Base-by-base conservation (phyloP, 2,329 filamentous ascomycete species). In the Colletotrichum agaves region DNA sequence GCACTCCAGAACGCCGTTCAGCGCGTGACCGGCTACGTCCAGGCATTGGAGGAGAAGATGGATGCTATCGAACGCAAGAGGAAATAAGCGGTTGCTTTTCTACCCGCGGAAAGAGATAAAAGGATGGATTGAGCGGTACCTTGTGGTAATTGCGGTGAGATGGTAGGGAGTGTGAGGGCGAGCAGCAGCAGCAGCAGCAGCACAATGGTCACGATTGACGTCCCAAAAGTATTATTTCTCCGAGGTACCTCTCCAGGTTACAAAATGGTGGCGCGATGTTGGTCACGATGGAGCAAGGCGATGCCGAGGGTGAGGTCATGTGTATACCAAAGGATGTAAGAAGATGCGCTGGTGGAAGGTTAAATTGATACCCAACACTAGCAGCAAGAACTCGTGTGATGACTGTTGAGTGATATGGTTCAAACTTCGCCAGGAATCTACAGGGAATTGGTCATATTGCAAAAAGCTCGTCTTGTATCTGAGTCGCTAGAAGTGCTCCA, bases 1-100 rank as follows among this genome's bases (percentile, higher is more conserved):
- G 90, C 93, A 72, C 87, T 98, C 55, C 94, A 98, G 87, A 87
- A 90, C 56, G 93, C 94, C 55, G 94, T 97, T 64, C 91, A 94
- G 79, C 89, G 92, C 77, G 88, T 98, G 78, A 93, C 93, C 81
- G 88, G 87, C 71, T 97, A 98, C 78, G 90, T 97, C 71, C 88
- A 90, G 77, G 88, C 88, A 58, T 83, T 98, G 71, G 95, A 98
- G 83, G 88, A 92, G 74, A 94, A 91, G 83, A 86, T 94, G 73
- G 89, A 90, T 72, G 83, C 86, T 69, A 74, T 88, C 75, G 86
- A 90, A 74, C 78, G 80, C 75, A 91, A 89, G 83, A 91, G 89
- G 82, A 92, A 90, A 83, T 89, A 81, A 76, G n/a, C 39, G 37
- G 46, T 6, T 35, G 12, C n/a, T 13, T 41, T 7, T 39, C 37